These are phyloP conservation scores for Talaromyces marneffei DNA, from an alignment of 2,329 filamentous ascomycete species.

Conservation along the genomic window DNA sequence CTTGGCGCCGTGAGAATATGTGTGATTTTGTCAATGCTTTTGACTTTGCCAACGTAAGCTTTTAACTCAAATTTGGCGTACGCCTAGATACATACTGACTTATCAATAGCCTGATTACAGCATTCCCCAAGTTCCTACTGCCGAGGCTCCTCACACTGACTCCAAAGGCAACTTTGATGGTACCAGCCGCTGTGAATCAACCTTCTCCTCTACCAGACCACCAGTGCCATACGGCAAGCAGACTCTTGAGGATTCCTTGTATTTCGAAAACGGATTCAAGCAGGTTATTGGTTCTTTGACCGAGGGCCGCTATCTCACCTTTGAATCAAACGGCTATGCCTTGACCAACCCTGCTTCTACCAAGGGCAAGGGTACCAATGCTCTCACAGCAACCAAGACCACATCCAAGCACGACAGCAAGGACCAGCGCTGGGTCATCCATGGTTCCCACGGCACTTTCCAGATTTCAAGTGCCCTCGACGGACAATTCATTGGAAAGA, in stretches of 20 bases:
- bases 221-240: slow-evolving; percentile 46
- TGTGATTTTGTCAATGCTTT: slow-evolving; percentile 41
- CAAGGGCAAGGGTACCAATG: neutral
- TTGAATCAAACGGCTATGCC: slow-evolving; percentile 44
- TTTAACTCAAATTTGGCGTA: neutral
- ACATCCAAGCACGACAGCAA: slow-evolving; percentile 33
- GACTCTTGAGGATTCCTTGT: slow-evolving; percentile 27
- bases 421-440: slow-evolving; percentile 48
- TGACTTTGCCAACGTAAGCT: slow-evolving; percentile 36
- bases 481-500: slow-evolving; percentile 26
- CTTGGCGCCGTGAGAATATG: slow-evolving; percentile 46
- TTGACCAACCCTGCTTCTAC: slow-evolving; percentile 30
- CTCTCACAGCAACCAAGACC: slow-evolving; percentile 23
- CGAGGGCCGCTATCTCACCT: slow-evolving; percentile 51
- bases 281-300: slow-evolving; percentile 47
- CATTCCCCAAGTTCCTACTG: slow-evolving; percentile 44
- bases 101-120: slow-evolving; percentile 41
- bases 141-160: slow-evolving; percentile 40
- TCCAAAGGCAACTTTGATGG: slow-evolving; percentile 43
- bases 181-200: slow-evolving; percentile 40
- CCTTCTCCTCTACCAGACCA: slow-evolving; percentile 35
- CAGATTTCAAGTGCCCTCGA: slow-evolving; percentile 39
- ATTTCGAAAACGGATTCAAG: slow-evolving; percentile 53
- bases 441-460: slow-evolving; percentile 38
- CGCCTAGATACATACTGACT: neutral